A percentile compares a stretch with the other conserved stretches of the same genome.
phyloP scores from a whole-genome alignment of 192 early-diverging fungal genomes.

The Backusella sp. region DNA sequence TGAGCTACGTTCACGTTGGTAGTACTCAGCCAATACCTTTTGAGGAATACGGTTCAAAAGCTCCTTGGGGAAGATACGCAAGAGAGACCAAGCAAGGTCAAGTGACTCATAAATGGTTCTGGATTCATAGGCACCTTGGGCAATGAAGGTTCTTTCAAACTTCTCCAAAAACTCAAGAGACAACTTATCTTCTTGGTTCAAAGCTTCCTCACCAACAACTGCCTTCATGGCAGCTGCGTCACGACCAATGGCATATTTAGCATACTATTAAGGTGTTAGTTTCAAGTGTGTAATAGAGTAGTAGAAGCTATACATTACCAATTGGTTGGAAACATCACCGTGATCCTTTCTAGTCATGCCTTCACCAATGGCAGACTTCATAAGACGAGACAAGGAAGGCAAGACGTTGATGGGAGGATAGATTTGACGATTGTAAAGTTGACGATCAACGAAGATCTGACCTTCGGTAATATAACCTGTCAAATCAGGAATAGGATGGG shows the following conservation, averaged over 20 bases:
- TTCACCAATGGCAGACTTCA: constrained; percentile 99
- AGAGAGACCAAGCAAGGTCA: constrained; percentile 95
- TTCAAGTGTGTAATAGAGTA: no score
- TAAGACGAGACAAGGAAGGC: constrained; percentile 96
- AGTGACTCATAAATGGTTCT: constrained; percentile 96
- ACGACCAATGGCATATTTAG: constrained; percentile 98
- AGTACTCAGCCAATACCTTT: constrained; percentile 92
- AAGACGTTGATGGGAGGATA: constrained; percentile 99
- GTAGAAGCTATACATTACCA: constrained; percentile 64
- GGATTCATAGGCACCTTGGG: constrained; percentile 95
- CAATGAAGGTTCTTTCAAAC: constrained; percentile 97
- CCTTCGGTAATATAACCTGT: constrained; percentile 99
- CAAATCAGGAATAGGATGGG: constrained; percentile 99
- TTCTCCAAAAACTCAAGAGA: constrained; percentile 98
- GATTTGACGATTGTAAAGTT: constrained; percentile 98
- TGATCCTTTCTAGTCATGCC: constrained; percentile 98
- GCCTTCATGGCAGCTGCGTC: constrained; percentile 99
- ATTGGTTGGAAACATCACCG: constrained; percentile 98
- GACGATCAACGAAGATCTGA: constrained; percentile 98
- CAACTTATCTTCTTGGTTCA: constrained; percentile 98
- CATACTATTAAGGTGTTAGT: constrained; percentile 57
- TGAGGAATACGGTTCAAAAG: constrained; percentile 98
- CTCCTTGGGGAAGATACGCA: constrained; percentile 99
- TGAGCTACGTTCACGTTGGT: constrained; percentile 74
- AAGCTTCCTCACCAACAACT: constrained; percentile 98